A percentile compares a stretch with the other conserved stretches of the same genome.
phyloP scores from a whole-genome alignment of 306 rosid species.

The Calophaca sinica region DNA sequence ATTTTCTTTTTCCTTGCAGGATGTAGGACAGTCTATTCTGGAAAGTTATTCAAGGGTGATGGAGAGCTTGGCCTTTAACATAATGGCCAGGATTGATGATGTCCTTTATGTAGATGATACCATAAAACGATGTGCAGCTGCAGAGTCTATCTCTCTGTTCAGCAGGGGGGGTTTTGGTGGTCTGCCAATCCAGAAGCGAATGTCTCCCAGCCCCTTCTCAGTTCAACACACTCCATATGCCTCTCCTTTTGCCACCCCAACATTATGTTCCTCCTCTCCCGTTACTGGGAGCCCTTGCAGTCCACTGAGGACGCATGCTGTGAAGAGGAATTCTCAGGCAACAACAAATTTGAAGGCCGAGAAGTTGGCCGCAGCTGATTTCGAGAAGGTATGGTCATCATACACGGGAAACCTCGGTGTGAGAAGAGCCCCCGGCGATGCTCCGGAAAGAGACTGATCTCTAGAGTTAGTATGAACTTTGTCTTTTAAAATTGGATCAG shows the following conservation, averaged over 20 bases:
- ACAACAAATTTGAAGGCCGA: slow-evolving; percentile 51
- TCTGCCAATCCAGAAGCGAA: slow-evolving; percentile 81
- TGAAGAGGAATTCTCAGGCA: slow-evolving; percentile 52
- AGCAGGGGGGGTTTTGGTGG: slow-evolving; percentile 79
- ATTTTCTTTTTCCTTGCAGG: slow-evolving; percentile 64
- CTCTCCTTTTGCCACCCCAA: slow-evolving; percentile 87
- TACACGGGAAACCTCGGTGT: slow-evolving; percentile 76
- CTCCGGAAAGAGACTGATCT: slow-evolving; percentile 77
- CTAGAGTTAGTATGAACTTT: slow-evolving; percentile 23
- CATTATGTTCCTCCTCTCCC: slow-evolving; percentile 82
- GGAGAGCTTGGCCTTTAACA: slow-evolving; percentile 97
- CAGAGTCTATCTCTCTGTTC: slow-evolving; percentile 72
- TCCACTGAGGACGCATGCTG: slow-evolving; percentile 63
- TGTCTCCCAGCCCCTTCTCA: slow-evolving; percentile 94
- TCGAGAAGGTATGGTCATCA: slow-evolving; percentile 87
- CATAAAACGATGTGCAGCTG: slow-evolving; percentile 69
- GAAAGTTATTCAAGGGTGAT: slow-evolving; percentile 98
- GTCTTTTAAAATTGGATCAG: slow-evolving; percentile 40
- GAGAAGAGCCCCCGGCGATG: slow-evolving; percentile 72
- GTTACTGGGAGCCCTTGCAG: slow-evolving; percentile 81
- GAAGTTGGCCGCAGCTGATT: slow-evolving; percentile 56
- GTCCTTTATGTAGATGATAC: slow-evolving; percentile 86
- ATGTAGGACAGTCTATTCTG: slow-evolving; percentile 94
- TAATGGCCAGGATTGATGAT: slow-evolving; percentile 94
- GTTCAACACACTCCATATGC: slow-evolving; percentile 82